These are phyloP conservation scores for Tetrahymena elliotti DNA, from an alignment of 73 alveolate genomes.

Conservation along the genomic window DNA sequence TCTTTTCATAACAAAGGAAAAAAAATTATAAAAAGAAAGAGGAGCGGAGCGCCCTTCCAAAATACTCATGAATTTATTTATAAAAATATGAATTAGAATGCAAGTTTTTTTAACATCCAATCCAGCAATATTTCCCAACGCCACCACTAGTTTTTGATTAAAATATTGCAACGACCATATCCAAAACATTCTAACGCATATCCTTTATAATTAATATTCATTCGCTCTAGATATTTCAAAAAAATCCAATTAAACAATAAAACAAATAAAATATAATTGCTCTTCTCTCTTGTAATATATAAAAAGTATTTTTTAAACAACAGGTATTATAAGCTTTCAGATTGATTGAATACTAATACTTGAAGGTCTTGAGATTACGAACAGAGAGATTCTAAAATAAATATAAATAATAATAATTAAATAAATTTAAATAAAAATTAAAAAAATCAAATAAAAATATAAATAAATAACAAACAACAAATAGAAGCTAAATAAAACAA, in stretches of 20 bases:
- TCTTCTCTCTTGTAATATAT: not conserved
- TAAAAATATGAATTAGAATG: not conserved
- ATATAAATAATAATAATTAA: too few species aligned
- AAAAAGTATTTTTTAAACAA: not conserved
- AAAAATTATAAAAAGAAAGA: not conserved
- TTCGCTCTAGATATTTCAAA: not conserved
- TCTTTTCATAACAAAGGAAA: not conserved
- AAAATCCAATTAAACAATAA: not conserved
- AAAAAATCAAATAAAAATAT: not conserved
- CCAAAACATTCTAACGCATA: not conserved
- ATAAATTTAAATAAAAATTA: not conserved
- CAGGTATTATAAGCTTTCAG: not conserved
- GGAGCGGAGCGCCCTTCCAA: slow-evolving; percentile 2
- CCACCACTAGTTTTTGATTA: not conserved
- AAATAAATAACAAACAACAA: too few species aligned
- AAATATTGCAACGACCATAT: not conserved
- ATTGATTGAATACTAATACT: not conserved
- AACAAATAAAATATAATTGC: not conserved
- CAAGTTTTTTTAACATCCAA: not conserved
- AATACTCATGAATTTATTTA: not conserved
- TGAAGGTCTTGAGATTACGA: not conserved
- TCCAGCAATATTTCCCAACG: not conserved
- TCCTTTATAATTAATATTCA: not conserved
- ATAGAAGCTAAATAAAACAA: too few species aligned
- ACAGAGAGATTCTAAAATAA: not conserved